phyloP scores from a whole-genome alignment of 441 rosid genomes.

The Melastoma candidum region DNA sequence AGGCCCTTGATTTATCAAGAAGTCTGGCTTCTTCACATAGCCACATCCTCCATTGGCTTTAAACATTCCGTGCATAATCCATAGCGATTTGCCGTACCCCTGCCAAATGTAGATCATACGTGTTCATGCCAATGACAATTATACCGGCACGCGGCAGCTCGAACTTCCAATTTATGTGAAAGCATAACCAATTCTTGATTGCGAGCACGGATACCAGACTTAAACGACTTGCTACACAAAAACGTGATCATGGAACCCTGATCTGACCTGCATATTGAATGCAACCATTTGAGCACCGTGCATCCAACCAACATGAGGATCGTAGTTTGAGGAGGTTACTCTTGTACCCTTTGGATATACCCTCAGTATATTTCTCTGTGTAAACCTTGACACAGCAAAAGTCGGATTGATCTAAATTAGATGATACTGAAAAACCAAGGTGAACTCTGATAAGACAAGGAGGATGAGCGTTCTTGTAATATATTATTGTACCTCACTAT shows the following conservation, averaged over 20 bases:
- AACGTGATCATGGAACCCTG: too few species aligned
- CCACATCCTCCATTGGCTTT: slow-evolving; percentile 61
- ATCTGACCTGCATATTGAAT: slow-evolving; percentile 10
- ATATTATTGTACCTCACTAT: slow-evolving; percentile 41
- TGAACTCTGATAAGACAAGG: not conserved
- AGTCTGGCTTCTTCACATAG: slow-evolving; percentile 49
- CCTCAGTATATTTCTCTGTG: slow-evolving; percentile 9
- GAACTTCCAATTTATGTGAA: too few species aligned
- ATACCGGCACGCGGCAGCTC: too few species aligned
- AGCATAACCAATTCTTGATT: too few species aligned
- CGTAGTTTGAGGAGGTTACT: slow-evolving; percentile 11
- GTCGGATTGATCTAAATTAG: not conserved
- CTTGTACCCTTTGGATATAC: slow-evolving; percentile 11
- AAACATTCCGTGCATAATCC: slow-evolving; percentile 70
- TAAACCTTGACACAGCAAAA: slow-evolving; percentile 6
- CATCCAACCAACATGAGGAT: slow-evolving; percentile 11
- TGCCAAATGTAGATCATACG: slow-evolving; percentile 12
- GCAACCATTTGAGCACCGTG: slow-evolving; percentile 15
- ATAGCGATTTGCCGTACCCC: slow-evolving; percentile 54
- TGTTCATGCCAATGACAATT: not conserved
- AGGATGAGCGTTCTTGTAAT: not conserved
- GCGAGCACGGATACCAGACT: too few species aligned
- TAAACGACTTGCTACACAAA: too few species aligned
- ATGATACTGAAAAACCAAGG: not conserved
- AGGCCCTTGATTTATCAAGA: slow-evolving; percentile 37